phyloP scores from a whole-genome alignment of 805 yeast genomes.

The Hanseniaspora valbyensis region DNA sequence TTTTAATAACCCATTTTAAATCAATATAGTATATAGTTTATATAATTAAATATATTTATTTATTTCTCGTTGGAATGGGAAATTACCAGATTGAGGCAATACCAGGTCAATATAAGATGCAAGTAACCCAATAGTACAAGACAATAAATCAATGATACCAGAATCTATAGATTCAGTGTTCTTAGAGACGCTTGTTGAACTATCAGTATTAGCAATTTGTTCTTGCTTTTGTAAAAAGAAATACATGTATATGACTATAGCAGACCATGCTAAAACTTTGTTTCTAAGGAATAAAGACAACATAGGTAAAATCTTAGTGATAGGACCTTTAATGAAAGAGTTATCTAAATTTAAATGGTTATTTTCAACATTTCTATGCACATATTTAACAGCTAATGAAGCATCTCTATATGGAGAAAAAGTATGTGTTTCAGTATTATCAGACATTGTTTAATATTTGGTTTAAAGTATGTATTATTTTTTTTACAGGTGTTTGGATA shows the following conservation, averaged over 20 bases:
- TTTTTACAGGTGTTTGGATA: background rate
- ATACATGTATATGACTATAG: slow-evolving; percentile 41
- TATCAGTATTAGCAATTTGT: slow-evolving; percentile 25
- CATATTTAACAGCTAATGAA: slow-evolving; percentile 11
- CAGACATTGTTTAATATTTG: background rate
- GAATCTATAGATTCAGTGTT: slow-evolving; percentile 22
- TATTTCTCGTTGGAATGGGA: slow-evolving; percentile 8
- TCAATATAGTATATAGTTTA: too few species aligned
- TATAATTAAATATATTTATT: slow-evolving; percentile 5
- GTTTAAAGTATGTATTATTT: background rate
- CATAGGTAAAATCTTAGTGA: slow-evolving; percentile 51
- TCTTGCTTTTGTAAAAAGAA: slow-evolving; percentile 23
- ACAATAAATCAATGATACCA: slow-evolving; percentile 33
- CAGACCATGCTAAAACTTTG: slow-evolving; percentile 37
- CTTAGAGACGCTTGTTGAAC: slow-evolving; percentile 24
- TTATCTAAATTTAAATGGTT: slow-evolving; percentile 5
- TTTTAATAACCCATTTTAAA: too few species aligned
- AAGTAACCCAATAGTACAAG: slow-evolving; percentile 38
- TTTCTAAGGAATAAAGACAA: slow-evolving; percentile 55
- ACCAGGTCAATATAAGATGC: slow-evolving; percentile 47
- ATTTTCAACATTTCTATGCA: slow-evolving; percentile 6
- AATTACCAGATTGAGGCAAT: slow-evolving; percentile 22
- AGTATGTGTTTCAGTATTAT: background rate
- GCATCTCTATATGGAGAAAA: slow-evolving; percentile 4
- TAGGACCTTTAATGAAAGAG: slow-evolving; percentile 21